Conservation (phyloP, 352 stramenopile species). For the Pelagophyceae sp. region DNA sequence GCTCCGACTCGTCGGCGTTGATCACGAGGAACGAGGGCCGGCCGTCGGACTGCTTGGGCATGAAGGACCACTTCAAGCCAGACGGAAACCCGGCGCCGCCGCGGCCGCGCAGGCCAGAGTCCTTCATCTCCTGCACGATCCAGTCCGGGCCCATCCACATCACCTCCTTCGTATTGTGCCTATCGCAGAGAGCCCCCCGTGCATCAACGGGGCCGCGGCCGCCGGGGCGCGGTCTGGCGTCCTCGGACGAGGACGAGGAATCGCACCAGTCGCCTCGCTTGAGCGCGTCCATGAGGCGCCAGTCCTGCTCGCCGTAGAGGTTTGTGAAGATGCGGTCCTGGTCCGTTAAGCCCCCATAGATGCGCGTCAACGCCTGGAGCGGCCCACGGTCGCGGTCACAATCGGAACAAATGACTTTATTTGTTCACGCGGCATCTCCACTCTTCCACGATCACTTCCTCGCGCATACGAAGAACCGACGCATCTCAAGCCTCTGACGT, state of each 20-base stretch:
- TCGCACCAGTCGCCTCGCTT: constrained; percentile 84
- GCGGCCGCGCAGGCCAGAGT: constrained; percentile 90
- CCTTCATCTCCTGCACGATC: constrained; percentile 99
- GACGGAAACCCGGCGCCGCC: constrained; percentile 96
- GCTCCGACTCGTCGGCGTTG: constrained; percentile 98
- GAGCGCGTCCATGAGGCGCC: constrained; percentile 63
- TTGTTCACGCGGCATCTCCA: no score
- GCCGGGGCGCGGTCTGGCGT: not conserved
- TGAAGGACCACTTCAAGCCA: constrained; percentile 99
- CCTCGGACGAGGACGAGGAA: not conserved
- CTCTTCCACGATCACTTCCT: no score
- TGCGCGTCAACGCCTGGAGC: not conserved
- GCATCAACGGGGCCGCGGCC: not conserved
- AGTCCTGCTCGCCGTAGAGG: constrained; percentile 92
- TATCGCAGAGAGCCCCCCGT: not conserved
- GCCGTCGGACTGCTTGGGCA: constrained; percentile 95
- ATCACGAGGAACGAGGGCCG: constrained; percentile 98
- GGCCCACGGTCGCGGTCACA: no score
- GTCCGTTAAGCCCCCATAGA: not conserved
- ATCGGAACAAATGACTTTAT: no score
- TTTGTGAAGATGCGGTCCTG: constrained; percentile 98
- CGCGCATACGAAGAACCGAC: no score
- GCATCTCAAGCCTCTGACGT: no score
- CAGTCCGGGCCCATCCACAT: constrained; percentile 97
- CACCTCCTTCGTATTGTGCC: constrained; percentile 81